Conservation (phyloP, 768 basidiomycete genomes). For the Tulasnella sp. region DNA sequence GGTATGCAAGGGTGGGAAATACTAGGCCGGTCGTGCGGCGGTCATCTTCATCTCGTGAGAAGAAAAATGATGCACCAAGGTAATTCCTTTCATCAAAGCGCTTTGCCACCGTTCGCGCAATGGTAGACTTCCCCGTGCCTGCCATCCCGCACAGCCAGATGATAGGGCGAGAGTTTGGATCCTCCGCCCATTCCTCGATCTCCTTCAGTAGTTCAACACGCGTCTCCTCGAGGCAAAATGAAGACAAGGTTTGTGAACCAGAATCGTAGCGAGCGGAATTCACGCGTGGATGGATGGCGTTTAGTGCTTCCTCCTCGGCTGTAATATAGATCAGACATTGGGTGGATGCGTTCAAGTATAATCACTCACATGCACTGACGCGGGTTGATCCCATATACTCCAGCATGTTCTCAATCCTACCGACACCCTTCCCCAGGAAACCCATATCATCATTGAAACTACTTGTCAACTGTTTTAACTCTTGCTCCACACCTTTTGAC, state of each 20-base stretch:
- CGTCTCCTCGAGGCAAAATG: constrained; percentile 1
- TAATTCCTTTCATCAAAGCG: constrained; percentile 17
- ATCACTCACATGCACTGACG: too few relatives aligned
- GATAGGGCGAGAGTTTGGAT: constrained; percentile 15
- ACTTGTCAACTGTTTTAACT: too few relatives aligned
- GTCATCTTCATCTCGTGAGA: constrained; percentile 21
- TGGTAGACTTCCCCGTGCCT: constrained; percentile 31
- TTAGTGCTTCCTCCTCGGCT: too few relatives aligned
- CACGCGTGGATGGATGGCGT: too few relatives aligned
- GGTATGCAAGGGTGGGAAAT: constrained; percentile 27
- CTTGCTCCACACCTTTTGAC: too few relatives aligned
- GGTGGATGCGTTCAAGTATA: too few relatives aligned
- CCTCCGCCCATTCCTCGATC: not conserved
- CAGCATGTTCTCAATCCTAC: too few relatives aligned
- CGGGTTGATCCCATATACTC: too few relatives aligned
- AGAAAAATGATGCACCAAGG: constrained; percentile 30
- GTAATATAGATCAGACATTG: too few relatives aligned
- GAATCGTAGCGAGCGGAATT: constrained; percentile 13
- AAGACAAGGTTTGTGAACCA: not conserved
- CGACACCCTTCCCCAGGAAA: too few relatives aligned
- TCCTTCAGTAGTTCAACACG: not conserved
- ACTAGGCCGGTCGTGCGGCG: constrained; percentile 20
- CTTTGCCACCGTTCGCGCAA: constrained; percentile 28
- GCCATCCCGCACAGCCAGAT: constrained; percentile 28
- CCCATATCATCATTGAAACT: too few relatives aligned